Conservation (phyloP, 2,329 filamentous ascomycete genomes). For the Penicillium sp. region DNA sequence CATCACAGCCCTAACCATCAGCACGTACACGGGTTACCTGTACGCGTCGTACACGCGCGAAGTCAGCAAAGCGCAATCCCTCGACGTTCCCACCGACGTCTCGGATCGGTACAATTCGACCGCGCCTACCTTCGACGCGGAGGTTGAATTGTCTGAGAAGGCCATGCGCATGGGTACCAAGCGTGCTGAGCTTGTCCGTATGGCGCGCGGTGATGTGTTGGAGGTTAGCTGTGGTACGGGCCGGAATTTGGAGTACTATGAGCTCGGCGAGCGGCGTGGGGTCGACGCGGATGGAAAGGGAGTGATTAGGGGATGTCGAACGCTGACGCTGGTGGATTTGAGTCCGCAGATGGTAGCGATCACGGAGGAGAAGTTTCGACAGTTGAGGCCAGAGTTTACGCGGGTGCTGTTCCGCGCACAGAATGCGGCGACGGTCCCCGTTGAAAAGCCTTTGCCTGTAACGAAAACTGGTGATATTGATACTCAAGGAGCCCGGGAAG, state of each 20-base stretch:
- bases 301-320: conserved; percentile 44
- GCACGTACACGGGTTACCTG: conserved; percentile 52
- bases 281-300: conserved; percentile 40
- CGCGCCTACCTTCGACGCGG: conserved; percentile 52
- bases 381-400: conserved; percentile 41
- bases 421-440: conserved; percentile 44
- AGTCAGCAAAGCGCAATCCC: conserved; percentile 38
- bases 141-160: conserved; percentile 53
- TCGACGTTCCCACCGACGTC: conserved; percentile 49
- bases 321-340: conserved; percentile 56
- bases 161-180: conserved; percentile 50
- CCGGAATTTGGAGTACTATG: conserved; percentile 55
- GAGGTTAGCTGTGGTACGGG: conserved; percentile 60
- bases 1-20: conserved; percentile 48
- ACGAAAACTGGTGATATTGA: neutral
- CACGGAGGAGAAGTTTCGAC: conserved; percentile 51
- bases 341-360: conserved; percentile 56
- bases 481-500: neutral
- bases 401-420: conserved; percentile 43
- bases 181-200: conserved; percentile 49
- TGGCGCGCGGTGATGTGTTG: conserved; percentile 54
- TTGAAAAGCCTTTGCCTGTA: conserved; percentile 18
- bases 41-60: conserved; percentile 51
- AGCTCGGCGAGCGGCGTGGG: conserved; percentile 45
- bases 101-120: conserved; percentile 55